A percentile compares a stretch with the other conserved stretches of the same genome.
phyloP scores from a whole-genome alignment of 306 rosid genomes.

The Alnus rubra region DNA sequence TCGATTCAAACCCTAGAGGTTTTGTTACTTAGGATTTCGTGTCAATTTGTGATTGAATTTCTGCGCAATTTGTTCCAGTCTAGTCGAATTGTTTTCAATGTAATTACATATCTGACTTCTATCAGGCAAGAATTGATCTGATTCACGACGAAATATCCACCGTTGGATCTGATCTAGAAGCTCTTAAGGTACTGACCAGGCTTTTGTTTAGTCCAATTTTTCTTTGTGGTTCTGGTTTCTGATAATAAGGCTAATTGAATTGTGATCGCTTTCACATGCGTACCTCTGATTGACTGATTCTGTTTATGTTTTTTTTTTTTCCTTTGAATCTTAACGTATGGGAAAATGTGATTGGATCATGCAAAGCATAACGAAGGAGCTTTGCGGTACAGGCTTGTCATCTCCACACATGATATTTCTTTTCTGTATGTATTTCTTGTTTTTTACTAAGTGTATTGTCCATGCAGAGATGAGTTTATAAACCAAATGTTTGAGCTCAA shows the following conservation, averaged over 20 bases:
- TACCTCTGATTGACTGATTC: neutral
- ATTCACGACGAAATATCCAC: slow-evolving; percentile 55
- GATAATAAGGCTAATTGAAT: neutral
- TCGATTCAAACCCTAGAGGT: slow-evolving; percentile 72
- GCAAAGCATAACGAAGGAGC: slow-evolving; percentile 49
- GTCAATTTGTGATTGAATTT: slow-evolving; percentile 9
- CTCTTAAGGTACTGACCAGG: slow-evolving; percentile 52
- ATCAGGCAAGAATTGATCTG: slow-evolving; percentile 67
- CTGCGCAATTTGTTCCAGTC: slow-evolving; percentile 4
- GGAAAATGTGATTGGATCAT: slow-evolving; percentile 30
- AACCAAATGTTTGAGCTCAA: slow-evolving; percentile 57
- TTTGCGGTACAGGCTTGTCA: slow-evolving; percentile 42
- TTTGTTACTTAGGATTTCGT: slow-evolving; percentile 9
- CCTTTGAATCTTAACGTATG: slow-evolving; percentile 3
- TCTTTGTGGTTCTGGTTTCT: neutral
- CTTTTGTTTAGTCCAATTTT: no score
- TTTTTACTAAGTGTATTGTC: slow-evolving; percentile 3
- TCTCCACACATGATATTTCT: slow-evolving; percentile 16
- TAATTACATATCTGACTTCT: neutral
- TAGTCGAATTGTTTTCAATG: slow-evolving; percentile 16
- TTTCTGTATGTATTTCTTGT: neutral
- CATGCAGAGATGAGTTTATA: slow-evolving; percentile 61
- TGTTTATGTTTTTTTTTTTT: slow-evolving; percentile 18
- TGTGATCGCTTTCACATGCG: neutral
- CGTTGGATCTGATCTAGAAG: slow-evolving; percentile 60